phyloP scores from a whole-genome alignment of 2,329 filamentous ascomycete genomes.

The Rhinocladiella mackenziei region DNA sequence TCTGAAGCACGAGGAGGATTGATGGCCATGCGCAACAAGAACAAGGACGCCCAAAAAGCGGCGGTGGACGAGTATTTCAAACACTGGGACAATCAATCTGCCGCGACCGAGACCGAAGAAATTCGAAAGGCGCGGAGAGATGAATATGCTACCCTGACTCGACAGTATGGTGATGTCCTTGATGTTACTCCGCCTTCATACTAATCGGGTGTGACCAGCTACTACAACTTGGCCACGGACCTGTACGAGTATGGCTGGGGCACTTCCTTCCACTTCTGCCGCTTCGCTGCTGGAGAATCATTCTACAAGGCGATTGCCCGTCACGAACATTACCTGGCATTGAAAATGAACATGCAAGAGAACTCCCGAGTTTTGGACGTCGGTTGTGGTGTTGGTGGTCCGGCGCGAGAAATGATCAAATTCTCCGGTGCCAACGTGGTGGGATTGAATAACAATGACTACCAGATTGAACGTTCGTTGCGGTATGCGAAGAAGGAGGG shows the following conservation, averaged over 20 bases:
- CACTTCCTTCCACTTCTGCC: slow-evolving; percentile 95
- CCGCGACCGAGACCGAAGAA: slow-evolving; percentile 74
- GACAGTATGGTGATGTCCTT: slow-evolving; percentile 65
- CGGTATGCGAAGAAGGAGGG: slow-evolving; percentile 78
- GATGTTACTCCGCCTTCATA: too few relatives aligned
- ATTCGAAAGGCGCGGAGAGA: slow-evolving; percentile 75
- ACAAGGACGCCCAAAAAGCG: slow-evolving; percentile 70
- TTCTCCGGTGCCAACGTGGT: slow-evolving; percentile 87
- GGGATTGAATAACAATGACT: slow-evolving; percentile 98
- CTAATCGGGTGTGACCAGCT: slow-evolving; percentile 51
- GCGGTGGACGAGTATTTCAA: slow-evolving; percentile 92
- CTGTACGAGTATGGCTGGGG: slow-evolving; percentile 97
- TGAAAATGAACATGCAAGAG: slow-evolving; percentile 79
- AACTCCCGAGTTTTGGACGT: slow-evolving; percentile 91
- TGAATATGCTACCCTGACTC: slow-evolving; percentile 88
- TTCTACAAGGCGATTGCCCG: slow-evolving; percentile 91
- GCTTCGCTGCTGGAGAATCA: slow-evolving; percentile 78
- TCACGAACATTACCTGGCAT: slow-evolving; percentile 95
- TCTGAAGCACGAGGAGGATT: slow-evolving; percentile 68
- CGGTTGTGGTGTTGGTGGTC: slow-evolving; percentile 93
- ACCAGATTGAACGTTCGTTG: slow-evolving; percentile 93
- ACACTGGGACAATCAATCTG: slow-evolving; percentile 86
- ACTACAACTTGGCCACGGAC: slow-evolving; percentile 96
- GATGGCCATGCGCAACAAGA: slow-evolving; percentile 76
- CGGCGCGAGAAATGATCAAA: slow-evolving; percentile 91